phyloP scores from a whole-genome alignment of 495 filamentous ascomycete genomes.

The Penicillium cinerascens region DNA sequence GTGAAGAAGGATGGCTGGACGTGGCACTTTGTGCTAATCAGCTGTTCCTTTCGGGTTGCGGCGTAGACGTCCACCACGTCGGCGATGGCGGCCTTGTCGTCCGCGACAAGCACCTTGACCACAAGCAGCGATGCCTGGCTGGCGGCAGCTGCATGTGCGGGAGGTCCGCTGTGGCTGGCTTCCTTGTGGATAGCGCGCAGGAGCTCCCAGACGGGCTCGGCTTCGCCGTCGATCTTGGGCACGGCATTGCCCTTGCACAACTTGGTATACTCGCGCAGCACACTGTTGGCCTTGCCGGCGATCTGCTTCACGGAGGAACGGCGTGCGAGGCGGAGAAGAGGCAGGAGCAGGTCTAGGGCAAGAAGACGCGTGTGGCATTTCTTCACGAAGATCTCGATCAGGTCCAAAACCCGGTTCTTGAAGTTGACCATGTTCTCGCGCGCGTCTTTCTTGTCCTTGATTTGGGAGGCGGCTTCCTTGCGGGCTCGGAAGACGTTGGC shows the following conservation, averaged over 20 bases:
- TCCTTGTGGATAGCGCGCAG: conserved; percentile 69
- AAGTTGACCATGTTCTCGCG: conserved; percentile 90
- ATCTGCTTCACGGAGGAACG: conserved; percentile 67
- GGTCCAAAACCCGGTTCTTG: conserved; percentile 87
- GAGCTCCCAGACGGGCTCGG: conserved; percentile 52
- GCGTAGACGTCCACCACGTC: conserved; percentile 56
- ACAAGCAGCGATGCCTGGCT: conserved; percentile 63
- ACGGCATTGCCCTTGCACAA: conserved; percentile 56
- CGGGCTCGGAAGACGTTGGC: conserved; percentile 78
- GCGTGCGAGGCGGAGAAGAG: conserved; percentile 55
- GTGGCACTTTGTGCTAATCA: conserved; percentile 52
- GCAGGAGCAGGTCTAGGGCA: conserved; percentile 64
- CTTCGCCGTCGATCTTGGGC: conserved; percentile 35
- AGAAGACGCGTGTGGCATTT: conserved; percentile 65
- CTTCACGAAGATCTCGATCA: conserved; percentile 82
- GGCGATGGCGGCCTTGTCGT: conserved; percentile 46
- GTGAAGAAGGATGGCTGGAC: conserved; percentile 62
- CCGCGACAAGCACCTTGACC: conserved; percentile 55
- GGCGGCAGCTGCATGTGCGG: conserved; percentile 52
- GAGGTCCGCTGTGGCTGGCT: conserved; percentile 59
- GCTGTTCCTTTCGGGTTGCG: conserved; percentile 51
- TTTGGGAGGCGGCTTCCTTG: conserved; percentile 57
- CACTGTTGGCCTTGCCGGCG: conserved; percentile 63
- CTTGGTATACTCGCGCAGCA: conserved; percentile 69
- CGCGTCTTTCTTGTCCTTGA: conserved; percentile 79